A percentile compares a stretch with the other conserved stretches of the same genome.
These are phyloP conservation scores for Aspergillus sojae DNA, from an alignment of 2,329 filamentous ascomycete species.

Conservation along the genomic window DNA sequence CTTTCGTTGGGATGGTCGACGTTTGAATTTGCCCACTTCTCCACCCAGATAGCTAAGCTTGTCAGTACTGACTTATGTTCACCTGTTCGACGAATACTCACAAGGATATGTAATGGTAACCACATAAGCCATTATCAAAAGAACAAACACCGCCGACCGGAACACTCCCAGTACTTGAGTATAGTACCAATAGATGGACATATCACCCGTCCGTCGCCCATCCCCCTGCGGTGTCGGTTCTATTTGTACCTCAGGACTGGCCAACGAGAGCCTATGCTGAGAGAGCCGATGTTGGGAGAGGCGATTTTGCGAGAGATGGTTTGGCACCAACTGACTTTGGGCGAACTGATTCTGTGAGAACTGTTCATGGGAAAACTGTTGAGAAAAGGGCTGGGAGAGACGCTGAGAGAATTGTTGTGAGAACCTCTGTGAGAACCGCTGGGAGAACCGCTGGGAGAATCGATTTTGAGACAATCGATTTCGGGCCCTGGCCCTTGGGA, in stretches of 20 bases:
- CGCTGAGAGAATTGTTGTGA: background rate
- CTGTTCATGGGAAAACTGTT: background rate
- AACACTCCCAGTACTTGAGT: background rate
- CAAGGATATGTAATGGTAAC: slow-evolving; percentile 8
- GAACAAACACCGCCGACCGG: background rate
- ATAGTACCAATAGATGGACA: slow-evolving; percentile 12
- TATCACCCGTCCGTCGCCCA: slow-evolving; percentile 5
- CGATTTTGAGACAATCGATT: background rate
- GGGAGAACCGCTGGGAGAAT: background rate
- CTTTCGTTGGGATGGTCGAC: background rate
- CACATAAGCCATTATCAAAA: background rate
- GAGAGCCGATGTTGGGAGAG: background rate
- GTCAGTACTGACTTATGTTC: background rate
- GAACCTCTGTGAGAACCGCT: background rate
- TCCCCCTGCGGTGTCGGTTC: background rate
- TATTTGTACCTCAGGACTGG: background rate
- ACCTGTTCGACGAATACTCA: background rate
- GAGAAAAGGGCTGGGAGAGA: background rate
- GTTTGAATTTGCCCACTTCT: background rate
- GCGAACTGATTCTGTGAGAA: background rate
- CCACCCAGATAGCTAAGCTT: background rate
- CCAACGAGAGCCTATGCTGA: background rate
- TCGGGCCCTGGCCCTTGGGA: background rate
- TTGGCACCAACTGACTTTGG: background rate
- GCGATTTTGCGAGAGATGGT: background rate